Evolutionary conservation across 2,329 filamentous ascomycete species (phyloP), one percentile per base, ranked within the genome.

Genomic region (Cladobotryum mycophilum): DNA sequence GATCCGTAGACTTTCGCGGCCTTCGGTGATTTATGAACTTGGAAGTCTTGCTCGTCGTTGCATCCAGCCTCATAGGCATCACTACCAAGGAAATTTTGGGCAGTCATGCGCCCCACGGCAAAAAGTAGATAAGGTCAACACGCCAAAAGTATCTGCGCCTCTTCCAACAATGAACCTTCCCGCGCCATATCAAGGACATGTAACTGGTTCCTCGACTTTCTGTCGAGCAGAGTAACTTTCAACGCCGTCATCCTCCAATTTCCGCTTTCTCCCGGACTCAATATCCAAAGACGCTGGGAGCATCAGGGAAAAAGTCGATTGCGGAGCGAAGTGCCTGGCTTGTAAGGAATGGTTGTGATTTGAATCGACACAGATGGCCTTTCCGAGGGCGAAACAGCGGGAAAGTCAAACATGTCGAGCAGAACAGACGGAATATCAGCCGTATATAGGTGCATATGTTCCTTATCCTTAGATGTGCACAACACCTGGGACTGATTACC

Each of bases 371-470:
- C n/a, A 7, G 43, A 41, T 1, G 43, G 33, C 12, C 17, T 33
- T 4, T 11, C 38, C 11, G 38, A 17, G 4, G 47, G 51, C 5
- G 51, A n/a, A 37, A 50, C 17, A 12, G 11, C 17, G 37, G 51
- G 51, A 5, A 13, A 5, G n/a, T 36, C 9, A 22, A 53, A 45
- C 47, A 46, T 47, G 9, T 53, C 43, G 3, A 53, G 38, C 8
- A 50, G 20, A 0, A 33, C 15, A 15, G 42, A 44, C 0, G 43
- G 35, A 14, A 53, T 38, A 17, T 50, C 20, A 3, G 47, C 38
- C n/a, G 40, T 45, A 30, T 48, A 52, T 22, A 52, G 45, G 25
- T 48, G 41, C 17, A 52, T n/a, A 30, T 18, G 17, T 33, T 48
- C 41, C 25, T 36, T 37, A 5, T 46, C 18, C 9, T 37, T 33